Conservation (phyloP, 169 alveolate species). For the Toxoplasma gondii region DNA sequence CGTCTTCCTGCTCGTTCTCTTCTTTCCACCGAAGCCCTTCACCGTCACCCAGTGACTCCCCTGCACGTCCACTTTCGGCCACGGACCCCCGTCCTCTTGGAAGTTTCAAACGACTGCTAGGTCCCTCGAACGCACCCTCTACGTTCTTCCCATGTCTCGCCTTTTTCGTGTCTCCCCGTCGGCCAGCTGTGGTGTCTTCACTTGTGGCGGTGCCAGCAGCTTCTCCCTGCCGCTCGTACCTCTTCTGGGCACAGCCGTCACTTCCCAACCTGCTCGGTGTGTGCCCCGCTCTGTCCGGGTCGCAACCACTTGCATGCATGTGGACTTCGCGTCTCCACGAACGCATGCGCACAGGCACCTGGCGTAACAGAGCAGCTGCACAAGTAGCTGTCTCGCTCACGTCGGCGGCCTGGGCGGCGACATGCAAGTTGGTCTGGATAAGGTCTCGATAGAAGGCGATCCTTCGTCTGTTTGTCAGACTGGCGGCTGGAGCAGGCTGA, state of each 20-base stretch:
- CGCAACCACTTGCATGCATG: not conserved
- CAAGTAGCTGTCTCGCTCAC: not conserved
- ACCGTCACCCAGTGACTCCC: too few species aligned
- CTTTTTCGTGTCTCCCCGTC: too few species aligned
- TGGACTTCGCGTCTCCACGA: not conserved
- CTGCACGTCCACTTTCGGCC: too few species aligned
- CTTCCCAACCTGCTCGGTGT: not conserved
- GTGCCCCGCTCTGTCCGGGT: not conserved
- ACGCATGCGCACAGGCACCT: not conserved
- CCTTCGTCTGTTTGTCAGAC: not conserved
- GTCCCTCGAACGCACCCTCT: too few species aligned
- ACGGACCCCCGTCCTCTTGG: too few species aligned
- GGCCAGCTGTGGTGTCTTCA: too few species aligned
- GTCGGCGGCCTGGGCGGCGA: constrained; percentile 6
- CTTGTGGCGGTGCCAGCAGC: too few species aligned
- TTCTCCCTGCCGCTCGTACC: not conserved
- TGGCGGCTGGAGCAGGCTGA: not conserved
- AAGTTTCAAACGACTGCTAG: too few species aligned
- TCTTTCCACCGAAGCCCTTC: too few species aligned
- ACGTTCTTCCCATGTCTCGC: too few species aligned
- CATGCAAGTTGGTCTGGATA: not conserved
- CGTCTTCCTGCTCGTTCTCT: too few species aligned
- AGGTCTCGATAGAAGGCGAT: not conserved
- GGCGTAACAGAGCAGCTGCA: not conserved
- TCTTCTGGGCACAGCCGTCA: not conserved